Conservation (phyloP, 2,329 filamentous ascomycete species). For the Colletotrichum tropicicola region DNA sequence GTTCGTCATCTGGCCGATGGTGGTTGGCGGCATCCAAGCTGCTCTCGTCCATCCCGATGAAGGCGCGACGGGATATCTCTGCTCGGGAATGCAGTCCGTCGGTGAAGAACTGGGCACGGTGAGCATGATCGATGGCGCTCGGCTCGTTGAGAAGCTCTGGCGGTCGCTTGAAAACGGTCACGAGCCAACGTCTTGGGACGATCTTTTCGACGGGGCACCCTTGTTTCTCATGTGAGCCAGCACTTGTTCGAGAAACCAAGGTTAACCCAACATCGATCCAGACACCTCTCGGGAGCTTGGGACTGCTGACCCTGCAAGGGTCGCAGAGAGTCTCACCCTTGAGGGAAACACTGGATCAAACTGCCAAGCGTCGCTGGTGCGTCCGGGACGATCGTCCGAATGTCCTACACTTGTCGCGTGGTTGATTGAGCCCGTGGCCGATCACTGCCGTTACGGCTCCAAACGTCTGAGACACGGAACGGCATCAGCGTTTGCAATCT, state of each 20-base stretch:
- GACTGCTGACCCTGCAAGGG: background rate
- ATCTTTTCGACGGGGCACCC: constrained; percentile 13
- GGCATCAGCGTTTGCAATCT: constrained; percentile 4
- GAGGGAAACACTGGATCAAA: constrained; percentile 4
- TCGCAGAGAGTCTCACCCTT: background rate
- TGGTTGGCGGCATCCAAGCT: constrained; percentile 8
- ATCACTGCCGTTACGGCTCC: constrained; percentile 4
- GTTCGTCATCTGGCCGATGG: constrained; percentile 18
- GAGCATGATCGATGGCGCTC: constrained; percentile 20
- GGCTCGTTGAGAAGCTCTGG: background rate
- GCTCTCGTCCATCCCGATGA: background rate
- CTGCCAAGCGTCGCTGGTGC: constrained; percentile 20
- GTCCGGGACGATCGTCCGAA: background rate
- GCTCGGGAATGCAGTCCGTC: constrained; percentile 6
- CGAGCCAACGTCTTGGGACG: background rate
- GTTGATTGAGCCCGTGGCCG: background rate
- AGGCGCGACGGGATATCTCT: background rate
- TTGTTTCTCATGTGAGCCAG: constrained; percentile 12
- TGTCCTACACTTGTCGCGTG: background rate
- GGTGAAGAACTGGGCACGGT: constrained; percentile 11
- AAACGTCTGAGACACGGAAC: constrained; percentile 18
- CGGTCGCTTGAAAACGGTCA: background rate
- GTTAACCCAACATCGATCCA: background rate
- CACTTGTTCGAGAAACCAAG: background rate
- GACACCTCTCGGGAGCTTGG: background rate